Conservation (phyloP, 805 yeast genomes). For the Candida insectalens region DNA sequence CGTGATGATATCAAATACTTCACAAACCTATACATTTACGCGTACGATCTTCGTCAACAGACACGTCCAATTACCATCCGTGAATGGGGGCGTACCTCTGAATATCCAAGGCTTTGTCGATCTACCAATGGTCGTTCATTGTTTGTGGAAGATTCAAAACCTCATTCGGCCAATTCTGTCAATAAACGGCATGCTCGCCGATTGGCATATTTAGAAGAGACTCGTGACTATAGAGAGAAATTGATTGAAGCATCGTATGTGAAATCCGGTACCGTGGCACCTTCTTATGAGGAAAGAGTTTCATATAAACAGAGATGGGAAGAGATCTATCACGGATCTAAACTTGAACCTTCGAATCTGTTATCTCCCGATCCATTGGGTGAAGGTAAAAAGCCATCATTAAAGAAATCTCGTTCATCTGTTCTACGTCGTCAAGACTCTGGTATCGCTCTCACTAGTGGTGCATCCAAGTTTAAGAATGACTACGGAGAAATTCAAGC, state of each 20-base stretch:
- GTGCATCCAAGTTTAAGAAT: conserved; percentile 17
- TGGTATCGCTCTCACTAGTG: conserved; percentile 4
- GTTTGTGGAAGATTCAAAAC: conserved; percentile 51
- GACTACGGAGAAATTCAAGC: conserved; percentile 51
- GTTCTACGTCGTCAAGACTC: conserved; percentile 2
- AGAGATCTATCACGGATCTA: conserved; percentile 6
- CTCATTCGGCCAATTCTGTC: conserved; percentile 10
- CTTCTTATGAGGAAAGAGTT: conserved; percentile 16
- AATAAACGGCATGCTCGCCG: conserved; percentile 22
- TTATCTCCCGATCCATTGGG: conserved; percentile 1
- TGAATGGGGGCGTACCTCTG: conserved; percentile 57
- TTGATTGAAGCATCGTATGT: conserved; percentile 19
- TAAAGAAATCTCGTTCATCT: conserved; percentile 1
- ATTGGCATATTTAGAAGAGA: conserved; percentile 20
- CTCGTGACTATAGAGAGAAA: conserved; percentile 22
- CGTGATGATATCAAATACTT: conserved; percentile 82
- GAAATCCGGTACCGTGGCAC: conserved; percentile 2
- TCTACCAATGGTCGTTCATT: conserved; percentile 76
- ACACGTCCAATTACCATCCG: conserved; percentile 73
- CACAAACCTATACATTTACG: conserved; percentile 61
- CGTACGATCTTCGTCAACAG: conserved; percentile 70
- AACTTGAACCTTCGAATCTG: no score
- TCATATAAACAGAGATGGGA: conserved; percentile 15
- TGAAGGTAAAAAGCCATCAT: conserved; percentile 3
- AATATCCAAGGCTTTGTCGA: conserved; percentile 47